Base-by-base conservation (phyloP, 2,329 filamentous ascomycete species). In the Hymenoscyphus scutula region DNA sequence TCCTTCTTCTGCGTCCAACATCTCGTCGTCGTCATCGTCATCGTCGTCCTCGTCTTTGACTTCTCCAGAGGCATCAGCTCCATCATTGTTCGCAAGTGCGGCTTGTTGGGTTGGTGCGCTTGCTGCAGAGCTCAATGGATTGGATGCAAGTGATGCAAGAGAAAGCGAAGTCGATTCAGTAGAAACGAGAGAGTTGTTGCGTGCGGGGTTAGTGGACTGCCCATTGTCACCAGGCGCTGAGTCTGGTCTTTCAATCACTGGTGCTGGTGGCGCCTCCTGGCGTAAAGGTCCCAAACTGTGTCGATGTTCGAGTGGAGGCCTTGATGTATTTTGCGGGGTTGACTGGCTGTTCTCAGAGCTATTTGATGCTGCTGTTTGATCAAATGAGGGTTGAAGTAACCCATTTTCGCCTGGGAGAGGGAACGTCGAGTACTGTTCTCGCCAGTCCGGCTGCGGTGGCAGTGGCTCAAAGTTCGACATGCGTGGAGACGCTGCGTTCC, bases 11-110 rank as follows among this genome's bases (percentile, higher is more conserved):
- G 72, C 78, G 48, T 85, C 83, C 41, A 73, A 56, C 77, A 83
- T 81, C 29, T 84, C 82, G 48, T 87, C 84, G 30, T 88, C 84
- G 5, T 87, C 84, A 1, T 73, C 72, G 30, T 73, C 66, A 5
- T 74, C 73, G 29, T 72, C 70, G 19, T 71, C 70, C 56, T 74
- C 72, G 41, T 73, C 71, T 63, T 73, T 74, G 3, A 72, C 61
- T 25, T 72, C 71, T 30, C 59, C 58, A 34, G 69, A 56, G 23
- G 54, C 38, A 51, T 82, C 5, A 80, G 80, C 53, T 82, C 81
- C 54, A 82, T 82, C 70, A 79, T 82, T 68, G 76, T 70, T 62
- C 69, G 65, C n/a, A 58, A 68, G 41, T 73, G 73, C n/a, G 76
- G 77, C 38, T 79, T 79, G 62, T 76, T 77, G 51, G 71, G 74